These are phyloP conservation scores for Mycotypha africana DNA, from an alignment of 371 early-diverging fungal genomes.

Conservation along the genomic window DNA sequence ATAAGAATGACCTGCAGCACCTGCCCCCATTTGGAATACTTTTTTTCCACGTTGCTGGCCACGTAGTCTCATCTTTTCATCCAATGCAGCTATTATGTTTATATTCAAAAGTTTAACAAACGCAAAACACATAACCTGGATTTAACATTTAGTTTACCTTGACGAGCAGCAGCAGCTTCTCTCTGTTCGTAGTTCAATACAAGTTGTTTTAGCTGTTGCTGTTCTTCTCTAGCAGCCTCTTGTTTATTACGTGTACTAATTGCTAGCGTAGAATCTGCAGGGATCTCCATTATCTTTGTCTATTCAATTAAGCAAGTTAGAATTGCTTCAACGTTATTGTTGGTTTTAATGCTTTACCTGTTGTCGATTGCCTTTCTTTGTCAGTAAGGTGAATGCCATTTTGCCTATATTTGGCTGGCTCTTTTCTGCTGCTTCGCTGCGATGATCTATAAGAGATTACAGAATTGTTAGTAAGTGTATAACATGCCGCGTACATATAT, in stretches of 20 bases:
- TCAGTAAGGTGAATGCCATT: slow-evolving; percentile 84
- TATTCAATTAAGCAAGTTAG: slow-evolving; percentile 2
- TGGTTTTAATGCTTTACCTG: slow-evolving; percentile 51
- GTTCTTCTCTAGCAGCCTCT: slow-evolving; percentile 84
- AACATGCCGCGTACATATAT: no score
- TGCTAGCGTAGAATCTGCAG: slow-evolving; percentile 81
- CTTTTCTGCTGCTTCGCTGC: slow-evolving; percentile 26
- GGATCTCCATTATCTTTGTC: slow-evolving; percentile 76
- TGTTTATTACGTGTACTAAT: slow-evolving; percentile 77
- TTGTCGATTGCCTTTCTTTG: slow-evolving; percentile 90
- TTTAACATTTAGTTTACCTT: slow-evolving; percentile 23
- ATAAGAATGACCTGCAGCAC: slow-evolving; percentile 14
- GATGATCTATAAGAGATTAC: slow-evolving; percentile 24
- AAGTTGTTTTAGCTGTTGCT: slow-evolving; percentile 81
- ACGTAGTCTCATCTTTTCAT: slow-evolving; percentile 30
- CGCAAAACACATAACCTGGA: no score
- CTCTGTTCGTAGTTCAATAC: slow-evolving; percentile 89
- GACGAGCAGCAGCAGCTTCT: slow-evolving; percentile 63
- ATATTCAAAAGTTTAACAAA: background rate
- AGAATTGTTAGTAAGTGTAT: no score
- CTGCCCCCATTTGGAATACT: slow-evolving; percentile 36
- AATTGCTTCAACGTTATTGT: background rate
- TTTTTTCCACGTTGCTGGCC: slow-evolving; percentile 23
- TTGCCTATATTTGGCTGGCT: slow-evolving; percentile 34
- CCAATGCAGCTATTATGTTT: slow-evolving; percentile 20